phyloP scores from a whole-genome alignment of 2,329 filamentous ascomycete genomes.

The Xylaria sp. region DNA sequence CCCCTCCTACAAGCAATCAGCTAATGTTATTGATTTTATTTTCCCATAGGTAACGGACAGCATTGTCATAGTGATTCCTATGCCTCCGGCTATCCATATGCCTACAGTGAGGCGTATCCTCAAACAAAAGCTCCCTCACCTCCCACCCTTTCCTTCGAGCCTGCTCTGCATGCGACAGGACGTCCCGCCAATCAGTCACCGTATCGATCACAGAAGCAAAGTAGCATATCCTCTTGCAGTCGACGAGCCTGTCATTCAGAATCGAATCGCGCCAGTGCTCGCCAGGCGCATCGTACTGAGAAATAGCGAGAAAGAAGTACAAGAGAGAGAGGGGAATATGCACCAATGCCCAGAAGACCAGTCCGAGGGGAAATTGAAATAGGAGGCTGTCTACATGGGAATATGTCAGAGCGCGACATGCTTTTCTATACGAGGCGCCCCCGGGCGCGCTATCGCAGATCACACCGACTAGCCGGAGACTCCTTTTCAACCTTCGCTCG shows the following conservation, averaged over 20 bases:
- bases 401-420: neutral
- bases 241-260: neutral
- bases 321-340: neutral
- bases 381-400: neutral
- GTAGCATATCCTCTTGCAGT: conserved; percentile 8
- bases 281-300: neutral
- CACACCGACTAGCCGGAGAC: neutral
- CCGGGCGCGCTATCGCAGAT: neutral
- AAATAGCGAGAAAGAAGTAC: neutral
- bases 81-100: neutral
- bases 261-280: conserved; percentile 3
- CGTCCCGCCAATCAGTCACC: conserved; percentile 17
- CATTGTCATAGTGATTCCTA: neutral
- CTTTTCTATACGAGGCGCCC: neutral
- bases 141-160: conserved; percentile 17
- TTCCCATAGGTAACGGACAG: neutral
- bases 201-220: conserved; percentile 12
- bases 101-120: conserved; percentile 16
- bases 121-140: conserved; percentile 3
- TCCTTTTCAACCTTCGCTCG: neutral
- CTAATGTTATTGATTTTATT: neutral
- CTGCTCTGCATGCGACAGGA: conserved; percentile 14
- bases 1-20: too few relatives aligned
- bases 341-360: neutral
- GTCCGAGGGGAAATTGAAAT: neutral